Evolutionary conservation across 805 yeast genomes (phyloP), one percentile per base, ranked within the genome.

Genomic region (Kazachstania psychrophila): DNA sequence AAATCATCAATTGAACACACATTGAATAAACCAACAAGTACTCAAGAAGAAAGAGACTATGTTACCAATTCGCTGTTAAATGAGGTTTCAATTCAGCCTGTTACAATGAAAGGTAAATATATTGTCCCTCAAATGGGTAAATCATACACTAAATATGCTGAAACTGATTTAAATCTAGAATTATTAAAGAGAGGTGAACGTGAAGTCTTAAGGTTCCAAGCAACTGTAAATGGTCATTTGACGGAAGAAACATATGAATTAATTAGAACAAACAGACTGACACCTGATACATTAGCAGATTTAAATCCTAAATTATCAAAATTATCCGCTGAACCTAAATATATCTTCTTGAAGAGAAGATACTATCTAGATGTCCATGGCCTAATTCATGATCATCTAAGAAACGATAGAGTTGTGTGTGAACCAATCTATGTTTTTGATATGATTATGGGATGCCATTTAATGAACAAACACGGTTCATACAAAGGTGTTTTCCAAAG

Each of bases 401-500:
- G 48, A 34, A 34, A 40, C 2, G 48, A 52, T 24, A 48, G 42
- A 15, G 41, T 53, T 15, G 51, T 55, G 1, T 50, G 55, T 29
- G 60, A 57, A 24, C 64, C 64, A 1, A 42, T 52, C 6, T 33
- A 33, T 30, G 39, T 55, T 14, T 52, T 42, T 26, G 56, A 58
- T 32, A 37, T 55, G 29, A 43, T 58, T 6, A 47, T 58, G 43
- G 45, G 49, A 10, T 48, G 53, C 3, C 64, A 60, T 38, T 28
- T 60, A n/a, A 41, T 58, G 41, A 58, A 60, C 40, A 39, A 43
- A 13, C 62, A 58, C 40, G 38, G 45, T 27, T 36, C 40, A 6
- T 39, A 33, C 19, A 43, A 43, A 16, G 36, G 36, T 11, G 33
- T 56, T 6, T 46, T 48, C 31, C 37, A 37, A 9, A 33, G 41